Conservation (phyloP, 495 filamentous ascomycete genomes). For the Penicillium nucicola region DNA sequence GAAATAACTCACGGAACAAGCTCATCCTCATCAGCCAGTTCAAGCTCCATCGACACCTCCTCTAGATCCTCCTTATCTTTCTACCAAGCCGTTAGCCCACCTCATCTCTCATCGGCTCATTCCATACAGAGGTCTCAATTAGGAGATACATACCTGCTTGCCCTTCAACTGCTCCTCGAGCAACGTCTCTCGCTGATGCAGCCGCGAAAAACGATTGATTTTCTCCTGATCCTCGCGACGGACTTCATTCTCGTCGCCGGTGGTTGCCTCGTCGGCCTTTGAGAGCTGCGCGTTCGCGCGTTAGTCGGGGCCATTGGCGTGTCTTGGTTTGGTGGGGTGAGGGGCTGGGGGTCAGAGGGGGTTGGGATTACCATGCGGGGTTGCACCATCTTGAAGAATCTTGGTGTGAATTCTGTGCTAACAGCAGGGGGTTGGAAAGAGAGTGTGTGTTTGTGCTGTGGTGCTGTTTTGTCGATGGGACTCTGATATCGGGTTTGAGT, state of each 20-base stretch:
- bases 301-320: slow-evolving; percentile 4
- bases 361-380: slow-evolving; percentile 37
- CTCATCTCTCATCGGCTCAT: no score
- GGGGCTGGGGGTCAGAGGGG: not conserved
- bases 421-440: not conserved
- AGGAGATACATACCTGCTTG: slow-evolving; percentile 69
- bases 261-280: slow-evolving; percentile 76
- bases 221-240: slow-evolving; percentile 96
- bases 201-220: slow-evolving; percentile 94
- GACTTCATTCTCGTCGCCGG: slow-evolving; percentile 81
- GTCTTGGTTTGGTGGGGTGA: slow-evolving; percentile 4
- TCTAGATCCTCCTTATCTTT: slow-evolving; percentile 98
- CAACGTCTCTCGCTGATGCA: slow-evolving; percentile 78
- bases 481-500: slow-evolving; percentile 10
- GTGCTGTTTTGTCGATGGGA: slow-evolving; percentile 6
- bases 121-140: no score
- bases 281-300: slow-evolving; percentile 60
- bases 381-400: slow-evolving; percentile 37
- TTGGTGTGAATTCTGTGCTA: not conserved
- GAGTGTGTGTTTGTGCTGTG: not conserved
- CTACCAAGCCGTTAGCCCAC: slow-evolving; percentile 41
- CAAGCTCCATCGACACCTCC: slow-evolving; percentile 84
- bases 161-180: slow-evolving; percentile 78
- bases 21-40: slow-evolving; percentile 94
- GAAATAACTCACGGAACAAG: slow-evolving; percentile 67